phyloP scores from a whole-genome alignment of 176 grass and related monocot species.

The Paspalum notatum region DNA sequence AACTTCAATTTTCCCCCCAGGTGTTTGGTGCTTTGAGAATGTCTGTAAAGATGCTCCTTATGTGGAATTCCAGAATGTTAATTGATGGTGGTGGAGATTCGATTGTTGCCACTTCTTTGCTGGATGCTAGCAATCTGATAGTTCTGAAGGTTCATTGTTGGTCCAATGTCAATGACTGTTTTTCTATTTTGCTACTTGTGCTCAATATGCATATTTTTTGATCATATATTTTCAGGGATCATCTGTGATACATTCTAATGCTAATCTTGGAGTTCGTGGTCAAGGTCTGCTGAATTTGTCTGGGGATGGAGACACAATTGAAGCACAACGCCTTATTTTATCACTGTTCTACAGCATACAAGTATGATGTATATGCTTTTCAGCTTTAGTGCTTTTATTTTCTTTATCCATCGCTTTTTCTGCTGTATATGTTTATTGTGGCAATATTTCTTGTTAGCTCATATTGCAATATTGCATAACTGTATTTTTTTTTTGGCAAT shows the following conservation, averaged over 20 bases:
- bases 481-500: too few relatives aligned
- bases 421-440: slow-evolving; percentile 36
- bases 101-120: slow-evolving; percentile 87
- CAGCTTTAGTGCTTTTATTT: slow-evolving; percentile 3
- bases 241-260: slow-evolving; percentile 97
- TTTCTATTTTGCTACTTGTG: slow-evolving; percentile 19
- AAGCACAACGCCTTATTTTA: slow-evolving; percentile 93
- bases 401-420: slow-evolving; percentile 30
- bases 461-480: neutral
- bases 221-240: slow-evolving; percentile 66
- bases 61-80: slow-evolving; percentile 97
- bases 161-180: neutral
- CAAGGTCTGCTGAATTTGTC: slow-evolving; percentile 99
- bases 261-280: slow-evolving; percentile 98
- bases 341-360: slow-evolving; percentile 99
- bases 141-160: slow-evolving; percentile 80
- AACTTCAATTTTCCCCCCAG: slow-evolving; percentile 53
- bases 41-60: slow-evolving; percentile 99
- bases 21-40: slow-evolving; percentile 95
- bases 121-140: slow-evolving; percentile 99
- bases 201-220: slow-evolving; percentile 17
- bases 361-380: slow-evolving; percentile 56
- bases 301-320: slow-evolving; percentile 85
- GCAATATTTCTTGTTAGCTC: neutral
- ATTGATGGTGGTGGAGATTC: slow-evolving; percentile 91